Base-by-base conservation (phyloP, 2,329 filamentous ascomycete species). In the Cladosporium sp. region DNA sequence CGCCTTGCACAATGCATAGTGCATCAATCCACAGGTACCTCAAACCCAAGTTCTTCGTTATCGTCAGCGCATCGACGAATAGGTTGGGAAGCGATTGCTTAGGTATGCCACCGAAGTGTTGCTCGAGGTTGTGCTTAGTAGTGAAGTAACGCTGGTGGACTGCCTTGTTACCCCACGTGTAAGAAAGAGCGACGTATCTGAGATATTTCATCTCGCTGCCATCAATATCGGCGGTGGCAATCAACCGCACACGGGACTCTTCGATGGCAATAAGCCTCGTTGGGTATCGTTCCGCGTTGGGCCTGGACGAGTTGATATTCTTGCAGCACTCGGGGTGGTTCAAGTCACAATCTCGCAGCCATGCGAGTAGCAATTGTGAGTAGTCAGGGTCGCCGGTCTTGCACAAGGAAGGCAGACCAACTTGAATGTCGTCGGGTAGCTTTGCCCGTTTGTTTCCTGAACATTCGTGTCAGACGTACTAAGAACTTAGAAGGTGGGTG, bases 1-100 rank as follows among this genome's bases (percentile, higher is more conserved):
- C 47, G 32, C 59, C 52, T 48, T 60, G 60, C 13, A 61, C 40
- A 35, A 60, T 59, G 42, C 57, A 60, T 17, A 61, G 48, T 4
- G 57, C 40, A 37, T 61, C 60, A 19, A 61, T 61, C 60, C 60
- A 61, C 4, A 62, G 36, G 47, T 60, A 60, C 34, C 36, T 28
- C 6, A 45, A n/a, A 3, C 35, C 35, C 3, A 37, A 15, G 3
- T 7, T 15, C 7, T 7, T 37, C 13, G 35, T 37, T 13, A 37
- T 37, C 35, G 35, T 17, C n/a, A 37, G n/a, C 2, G 35, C 35
- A 37, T 37, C 35, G 35, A 12, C 35, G 7, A 37, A 37, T 15
- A 37, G 13, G 13, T 37, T 12, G 3, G 35, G 35, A 3, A 37
- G 35, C 6, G 13, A 3, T n/a, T 37, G 15, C n/a, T 4, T 37